A percentile compares a stretch with the other conserved stretches of the same genome.
Conservation (phyloP, 805 yeast genomes). For the Myxozyma lipomycoides region DNA sequence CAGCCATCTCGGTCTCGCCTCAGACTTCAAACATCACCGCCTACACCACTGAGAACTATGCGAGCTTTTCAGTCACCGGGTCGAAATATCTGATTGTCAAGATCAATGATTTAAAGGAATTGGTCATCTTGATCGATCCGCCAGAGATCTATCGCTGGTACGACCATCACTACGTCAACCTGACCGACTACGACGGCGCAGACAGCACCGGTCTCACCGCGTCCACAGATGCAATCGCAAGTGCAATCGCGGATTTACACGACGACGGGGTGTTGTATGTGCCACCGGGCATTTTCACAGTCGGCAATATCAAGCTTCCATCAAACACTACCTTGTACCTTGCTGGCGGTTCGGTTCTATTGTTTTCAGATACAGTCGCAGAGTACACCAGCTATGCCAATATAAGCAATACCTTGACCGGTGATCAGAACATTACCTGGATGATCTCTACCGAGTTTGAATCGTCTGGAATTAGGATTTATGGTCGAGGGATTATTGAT, state of each 20-base stretch:
- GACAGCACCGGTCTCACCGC: conserved; percentile 2
- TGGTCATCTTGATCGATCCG: conserved; percentile 19
- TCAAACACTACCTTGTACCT: conserved; percentile 4
- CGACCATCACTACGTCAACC: neutral
- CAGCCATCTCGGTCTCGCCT: conserved; percentile 13
- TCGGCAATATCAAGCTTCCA: conserved; percentile 13
- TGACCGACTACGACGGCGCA: conserved; percentile 8
- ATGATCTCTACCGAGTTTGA: conserved; percentile 13
- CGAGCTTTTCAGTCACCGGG: conserved; percentile 9
- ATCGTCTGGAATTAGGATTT: conserved; percentile 2
- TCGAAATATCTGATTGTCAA: conserved; percentile 17
- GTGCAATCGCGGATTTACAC: neutral
- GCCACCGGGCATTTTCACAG: conserved; percentile 13
- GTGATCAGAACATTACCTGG: neutral
- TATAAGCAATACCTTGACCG: neutral
- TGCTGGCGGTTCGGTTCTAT: conserved; percentile 14
- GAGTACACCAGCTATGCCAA: conserved; percentile 1
- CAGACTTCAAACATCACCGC: neutral
- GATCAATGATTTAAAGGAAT: conserved; percentile 12
- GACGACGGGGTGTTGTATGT: conserved; percentile 6
- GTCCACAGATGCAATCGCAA: conserved; percentile 7
- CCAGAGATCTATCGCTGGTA: too few relatives aligned
- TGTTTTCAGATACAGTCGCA: neutral
- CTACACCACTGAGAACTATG: neutral
- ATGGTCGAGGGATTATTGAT: conserved; percentile 19